Percentiles rank a stretch among this genome's conserved stretches.
phyloP scores from a whole-genome alignment of 495 filamentous ascomycete species.

The Penicillium parvum region DNA sequence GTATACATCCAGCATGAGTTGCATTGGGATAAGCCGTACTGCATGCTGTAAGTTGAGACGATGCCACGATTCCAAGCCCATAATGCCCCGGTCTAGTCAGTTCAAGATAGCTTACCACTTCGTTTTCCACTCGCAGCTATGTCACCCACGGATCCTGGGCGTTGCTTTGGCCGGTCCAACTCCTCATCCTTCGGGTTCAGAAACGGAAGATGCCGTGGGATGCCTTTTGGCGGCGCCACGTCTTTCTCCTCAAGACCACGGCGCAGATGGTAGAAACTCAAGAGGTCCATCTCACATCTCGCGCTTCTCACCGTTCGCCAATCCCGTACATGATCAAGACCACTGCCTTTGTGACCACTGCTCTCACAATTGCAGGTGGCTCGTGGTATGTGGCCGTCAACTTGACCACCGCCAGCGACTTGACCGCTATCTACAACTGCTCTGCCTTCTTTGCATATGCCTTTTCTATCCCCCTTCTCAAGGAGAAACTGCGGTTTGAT shows the following conservation, averaged over 20 bases:
- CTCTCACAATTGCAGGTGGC: constrained; percentile 85
- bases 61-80: neutral
- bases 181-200: constrained; percentile 71
- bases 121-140: constrained; percentile 49
- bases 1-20: constrained; percentile 87
- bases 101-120: constrained; percentile 11
- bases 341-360: constrained; percentile 75
- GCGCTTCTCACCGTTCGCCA: constrained; percentile 51
- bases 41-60: constrained; percentile 74
- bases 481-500: constrained; percentile 72
- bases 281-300: constrained; percentile 51
- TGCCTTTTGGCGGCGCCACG: constrained; percentile 83
- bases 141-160: constrained; percentile 92
- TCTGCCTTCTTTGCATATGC: constrained; percentile 97
- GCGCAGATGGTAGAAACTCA: constrained; percentile 80
- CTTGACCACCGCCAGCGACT: constrained; percentile 83
- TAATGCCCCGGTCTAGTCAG: neutral
- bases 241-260: constrained; percentile 67
- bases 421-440: constrained; percentile 99
- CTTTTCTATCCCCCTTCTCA: constrained; percentile 83
- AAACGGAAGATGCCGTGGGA: constrained; percentile 70
- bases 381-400: constrained; percentile 95
- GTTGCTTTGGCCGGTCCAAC: constrained; percentile 79
- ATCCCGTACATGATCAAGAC: constrained; percentile 70
- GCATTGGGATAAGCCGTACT: constrained; percentile 93